A percentile compares a stretch with the other conserved stretches of the same genome.
Conservation (phyloP, 73 alveolate genomes). For the Paramecium pentaurelia region DNA sequence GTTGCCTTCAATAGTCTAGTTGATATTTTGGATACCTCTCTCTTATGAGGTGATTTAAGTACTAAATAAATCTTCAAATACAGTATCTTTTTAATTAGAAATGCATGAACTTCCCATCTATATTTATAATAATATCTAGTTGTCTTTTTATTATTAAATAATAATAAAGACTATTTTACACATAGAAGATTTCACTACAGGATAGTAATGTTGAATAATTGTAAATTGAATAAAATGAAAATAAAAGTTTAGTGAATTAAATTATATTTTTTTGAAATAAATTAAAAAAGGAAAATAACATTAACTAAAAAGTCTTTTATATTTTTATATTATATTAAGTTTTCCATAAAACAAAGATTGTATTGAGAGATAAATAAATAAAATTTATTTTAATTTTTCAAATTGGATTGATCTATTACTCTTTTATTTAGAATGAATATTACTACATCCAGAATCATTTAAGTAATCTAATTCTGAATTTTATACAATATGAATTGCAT, state of each 20-base stretch:
- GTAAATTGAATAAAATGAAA: not conserved
- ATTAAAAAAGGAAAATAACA: too few species aligned
- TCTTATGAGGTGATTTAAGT: not conserved
- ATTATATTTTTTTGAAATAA: too few species aligned
- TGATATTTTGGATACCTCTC: not conserved
- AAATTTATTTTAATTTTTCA: not conserved
- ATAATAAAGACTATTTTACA: not conserved
- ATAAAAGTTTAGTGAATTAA: not conserved
- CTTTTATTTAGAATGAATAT: not conserved
- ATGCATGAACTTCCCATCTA: not conserved
- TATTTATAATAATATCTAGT: not conserved
- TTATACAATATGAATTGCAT: not conserved
- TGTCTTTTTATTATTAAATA: not conserved
- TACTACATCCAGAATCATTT: not conserved
- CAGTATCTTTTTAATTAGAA: not conserved
- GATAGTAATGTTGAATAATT: too few species aligned
- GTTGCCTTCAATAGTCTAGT: not conserved
- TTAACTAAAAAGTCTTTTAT: not conserved
- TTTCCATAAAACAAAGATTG: not conserved
- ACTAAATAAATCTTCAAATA: not conserved
- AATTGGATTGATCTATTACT: not conserved
- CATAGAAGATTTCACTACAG: not conserved
- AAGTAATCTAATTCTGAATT: not conserved
- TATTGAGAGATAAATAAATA: not conserved
- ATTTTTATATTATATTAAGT: too few species aligned